Evolutionary conservation across 2,329 filamentous ascomycete genomes (phyloP).

Genomic region (Mariannaea sp.): DNA sequence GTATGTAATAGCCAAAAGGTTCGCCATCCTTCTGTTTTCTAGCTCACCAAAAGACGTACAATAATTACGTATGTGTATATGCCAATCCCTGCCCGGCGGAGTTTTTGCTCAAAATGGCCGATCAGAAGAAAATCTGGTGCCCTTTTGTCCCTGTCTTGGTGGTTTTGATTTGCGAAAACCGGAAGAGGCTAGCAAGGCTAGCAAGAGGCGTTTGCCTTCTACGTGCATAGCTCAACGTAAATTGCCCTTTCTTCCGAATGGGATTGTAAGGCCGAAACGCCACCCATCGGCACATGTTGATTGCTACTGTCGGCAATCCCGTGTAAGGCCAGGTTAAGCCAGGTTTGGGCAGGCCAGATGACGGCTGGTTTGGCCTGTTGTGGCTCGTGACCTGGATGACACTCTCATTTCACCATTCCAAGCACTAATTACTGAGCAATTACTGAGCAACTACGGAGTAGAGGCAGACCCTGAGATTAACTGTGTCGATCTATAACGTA

Average conservation of each 20-base stretch:
- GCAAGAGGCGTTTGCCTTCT: slow-evolving; percentile 5
- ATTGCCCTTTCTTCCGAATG: background rate
- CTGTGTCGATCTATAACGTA: background rate
- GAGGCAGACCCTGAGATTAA: background rate
- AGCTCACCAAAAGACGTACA: no score
- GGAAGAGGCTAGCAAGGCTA: no score
- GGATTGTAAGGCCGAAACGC: background rate
- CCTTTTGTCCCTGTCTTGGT: background rate
- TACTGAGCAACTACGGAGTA: no score
- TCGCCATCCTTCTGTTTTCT: no score
- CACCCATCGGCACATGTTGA: slow-evolving; percentile 7
- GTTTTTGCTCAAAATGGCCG: no score
- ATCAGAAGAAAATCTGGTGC: no score
- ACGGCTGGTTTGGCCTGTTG: slow-evolving; percentile 7
- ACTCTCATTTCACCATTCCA: slow-evolving; percentile 12
- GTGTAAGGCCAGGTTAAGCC: background rate
- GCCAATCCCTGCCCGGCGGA: no score
- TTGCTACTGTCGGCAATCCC: slow-evolving; percentile 13
- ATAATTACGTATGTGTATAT: no score
- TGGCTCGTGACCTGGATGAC: background rate
- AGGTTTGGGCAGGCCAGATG: no score
- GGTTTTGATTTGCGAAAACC: no score
- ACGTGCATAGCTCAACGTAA: no score
- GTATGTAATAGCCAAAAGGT: no score
- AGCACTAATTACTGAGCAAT: background rate